Evolutionary conservation across 2,329 filamentous ascomycete genomes (phyloP), one percentile per base, ranked within the genome.

Genomic region (Claviceps paspali): DNA sequence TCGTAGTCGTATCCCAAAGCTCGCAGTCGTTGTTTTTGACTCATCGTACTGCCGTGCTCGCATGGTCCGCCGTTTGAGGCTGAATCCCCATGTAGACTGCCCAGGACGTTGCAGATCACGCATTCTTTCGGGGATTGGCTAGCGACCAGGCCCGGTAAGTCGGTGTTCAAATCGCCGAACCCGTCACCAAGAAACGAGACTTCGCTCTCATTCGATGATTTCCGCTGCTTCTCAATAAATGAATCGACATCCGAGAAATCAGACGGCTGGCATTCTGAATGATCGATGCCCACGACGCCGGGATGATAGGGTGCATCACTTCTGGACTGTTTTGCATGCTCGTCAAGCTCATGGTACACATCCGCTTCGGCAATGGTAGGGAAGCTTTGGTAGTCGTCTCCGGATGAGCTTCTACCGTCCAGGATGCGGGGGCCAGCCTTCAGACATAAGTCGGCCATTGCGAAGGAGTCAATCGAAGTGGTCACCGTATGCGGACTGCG

Each of bases 401-500:
- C 30, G 26, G 29, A 38, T 24, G 33, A 24, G 23, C 32, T 35
- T 31, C 18, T 33, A 8, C 45, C 11, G 24, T 39, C 41, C 3
- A 19, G 7, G 11, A 23, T 23, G 24, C 23, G 12, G 14, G 31
- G 26, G 15, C 9, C 18, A 4, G 26, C 14, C 32, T 32, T 33
- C 1, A 27, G 24, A n/a, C 28, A 26, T 8, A 61, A 43, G 14
- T 38, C 39, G 14, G 18, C 5, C 11, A 26, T 35, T 12, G 24
- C 15, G 7, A 38, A 31, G 7, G 36, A 39, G 42, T 67, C 63
- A 29, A 68, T 48, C 0, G 64, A 67, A 0, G 64, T 68, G 21
- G 57, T 60, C 7, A 60, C 55, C 0, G 65, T 67, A 38, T 65
- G 61, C 18, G 53, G 56, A 2, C 64, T 67, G 21, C 54, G 53